Base-by-base conservation (phyloP, 176 grass and related monocot genomes). In the Oryza officinalis region DNA sequence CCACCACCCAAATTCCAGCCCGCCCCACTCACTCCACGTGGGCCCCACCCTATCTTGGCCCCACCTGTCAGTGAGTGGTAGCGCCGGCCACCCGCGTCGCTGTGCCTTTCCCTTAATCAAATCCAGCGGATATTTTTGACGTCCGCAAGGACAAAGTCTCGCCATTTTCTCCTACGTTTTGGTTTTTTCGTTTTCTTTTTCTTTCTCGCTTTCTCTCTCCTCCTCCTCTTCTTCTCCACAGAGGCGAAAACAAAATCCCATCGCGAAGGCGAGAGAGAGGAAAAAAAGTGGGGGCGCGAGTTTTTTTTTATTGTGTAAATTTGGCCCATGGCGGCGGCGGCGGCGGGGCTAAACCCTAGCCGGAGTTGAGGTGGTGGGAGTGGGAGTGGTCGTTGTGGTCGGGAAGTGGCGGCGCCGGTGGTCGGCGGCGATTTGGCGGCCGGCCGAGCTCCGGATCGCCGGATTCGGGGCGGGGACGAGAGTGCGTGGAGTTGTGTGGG, bases 91-190 rank as follows among this genome's bases (percentile, higher is more conserved):
- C 0, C 0, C 0, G 0, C n/a, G 84, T 83, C 33, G 32, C n/a
- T 8, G 12, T 11, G 10, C 5, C 15, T 74, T 46, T 37, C 70
- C 31, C 79, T 92, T 88, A 95, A 95, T 87, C 72, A 92, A 95
- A 98, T 94, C 83, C 64, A 92, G 95, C 90, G 86, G 91, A 95
- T 83, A 49, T 49, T 83, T 92, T 93, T 98, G 96, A 98, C 93
- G 96, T 95, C 96, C 96, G 96, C 93, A 94, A 76, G 93, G 91
- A 90, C 91, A 72, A 78, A 86, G 84, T 75, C 83, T 77, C 87
- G 41, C 59, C 37, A 71, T 81, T 89, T 83, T 90, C 79, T 66
- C 44, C 18, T 41, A 20, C 13, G 13, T 17, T 46, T 46, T 46
- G 44, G 44, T 46, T 46, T 46, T 46, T 46, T 37, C 6, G 2